A percentile compares a stretch with the other conserved stretches of the same genome.
phyloP scores from a whole-genome alignment of 495 filamentous ascomycete species.

The Collariella sp. region DNA sequence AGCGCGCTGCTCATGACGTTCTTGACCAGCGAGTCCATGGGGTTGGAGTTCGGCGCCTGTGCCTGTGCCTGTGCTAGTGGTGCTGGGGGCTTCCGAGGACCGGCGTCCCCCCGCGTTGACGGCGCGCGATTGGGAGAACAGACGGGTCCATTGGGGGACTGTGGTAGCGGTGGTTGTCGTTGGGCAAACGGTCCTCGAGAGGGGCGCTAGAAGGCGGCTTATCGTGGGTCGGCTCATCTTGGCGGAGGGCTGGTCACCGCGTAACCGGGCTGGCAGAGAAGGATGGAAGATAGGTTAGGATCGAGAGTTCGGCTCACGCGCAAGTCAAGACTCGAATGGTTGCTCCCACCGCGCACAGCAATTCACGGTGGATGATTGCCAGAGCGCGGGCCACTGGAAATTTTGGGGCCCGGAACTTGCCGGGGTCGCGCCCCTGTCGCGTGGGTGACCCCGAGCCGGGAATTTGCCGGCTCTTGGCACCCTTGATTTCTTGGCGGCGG shows the following conservation, averaged over 20 bases:
- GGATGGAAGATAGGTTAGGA: background rate
- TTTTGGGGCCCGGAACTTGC: constrained; percentile 14
- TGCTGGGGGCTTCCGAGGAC: constrained; percentile 1
- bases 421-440: background rate
- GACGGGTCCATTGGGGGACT: constrained; percentile 29
- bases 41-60: background rate
- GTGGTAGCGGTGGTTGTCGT: constrained; percentile 14
- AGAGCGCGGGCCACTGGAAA: constrained; percentile 7
- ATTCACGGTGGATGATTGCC: background rate
- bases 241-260: constrained; percentile 3
- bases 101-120: background rate
- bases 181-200: constrained; percentile 23
- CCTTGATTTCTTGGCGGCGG: constrained; percentile 11
- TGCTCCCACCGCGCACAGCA: background rate
- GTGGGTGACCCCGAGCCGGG: constrained; percentile 10
- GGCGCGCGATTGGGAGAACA: constrained; percentile 34
- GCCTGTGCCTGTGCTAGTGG: background rate
- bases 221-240: constrained; percentile 38
- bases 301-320: background rate
- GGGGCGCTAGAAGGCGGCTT: constrained; percentile 40
- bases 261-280: background rate
- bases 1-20: background rate
- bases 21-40: constrained; percentile 7
- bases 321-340: background rate
- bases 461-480: constrained; percentile 23